phyloP scores from a whole-genome alignment of 2,329 filamentous ascomycete genomes.

The Fusarium zealandicum region DNA sequence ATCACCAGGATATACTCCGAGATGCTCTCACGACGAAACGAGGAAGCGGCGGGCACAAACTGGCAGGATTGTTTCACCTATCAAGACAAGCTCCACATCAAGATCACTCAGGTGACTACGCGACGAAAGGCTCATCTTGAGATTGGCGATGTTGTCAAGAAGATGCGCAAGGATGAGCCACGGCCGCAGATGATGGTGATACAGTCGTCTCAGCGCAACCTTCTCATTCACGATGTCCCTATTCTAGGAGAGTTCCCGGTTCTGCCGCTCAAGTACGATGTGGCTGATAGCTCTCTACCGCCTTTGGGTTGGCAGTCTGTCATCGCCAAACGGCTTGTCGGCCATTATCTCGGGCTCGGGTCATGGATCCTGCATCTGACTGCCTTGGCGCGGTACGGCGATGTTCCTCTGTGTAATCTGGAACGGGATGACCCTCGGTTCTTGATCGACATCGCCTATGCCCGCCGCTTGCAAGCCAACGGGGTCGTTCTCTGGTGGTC shows the following conservation, averaged over 20 bases:
- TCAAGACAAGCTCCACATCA: conserved; percentile 85
- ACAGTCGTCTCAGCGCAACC: conserved; percentile 84
- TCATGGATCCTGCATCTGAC: conserved; percentile 91
- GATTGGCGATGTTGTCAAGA: conserved; percentile 86
- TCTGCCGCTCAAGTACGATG: conserved; percentile 80
- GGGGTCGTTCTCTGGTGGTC: conserved; percentile 99
- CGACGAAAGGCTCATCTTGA: conserved; percentile 88
- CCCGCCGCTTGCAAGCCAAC: conserved; percentile 85
- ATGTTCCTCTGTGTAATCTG: conserved; percentile 93
- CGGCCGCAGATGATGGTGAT: conserved; percentile 85
- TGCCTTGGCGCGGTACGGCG: conserved; percentile 87
- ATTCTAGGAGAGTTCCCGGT: conserved; percentile 85
- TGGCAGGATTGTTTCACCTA: conserved; percentile 88
- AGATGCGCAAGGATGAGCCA: conserved; percentile 84
- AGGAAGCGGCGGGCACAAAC: conserved; percentile 71
- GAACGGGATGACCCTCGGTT: conserved; percentile 94
- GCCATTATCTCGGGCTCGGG: conserved; percentile 90
- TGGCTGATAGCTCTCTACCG: conserved; percentile 84
- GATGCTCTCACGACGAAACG: conserved; percentile 68
- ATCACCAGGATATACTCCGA: conserved; percentile 88
- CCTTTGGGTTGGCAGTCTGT: conserved; percentile 94
- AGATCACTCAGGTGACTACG: conserved; percentile 85
- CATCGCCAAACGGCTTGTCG: conserved; percentile 83
- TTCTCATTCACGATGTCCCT: conserved; percentile 85
- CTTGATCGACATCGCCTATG: conserved; percentile 95